phyloP scores from a whole-genome alignment of 1,139 yeast species.

The Yamadazyma triangularis region DNA sequence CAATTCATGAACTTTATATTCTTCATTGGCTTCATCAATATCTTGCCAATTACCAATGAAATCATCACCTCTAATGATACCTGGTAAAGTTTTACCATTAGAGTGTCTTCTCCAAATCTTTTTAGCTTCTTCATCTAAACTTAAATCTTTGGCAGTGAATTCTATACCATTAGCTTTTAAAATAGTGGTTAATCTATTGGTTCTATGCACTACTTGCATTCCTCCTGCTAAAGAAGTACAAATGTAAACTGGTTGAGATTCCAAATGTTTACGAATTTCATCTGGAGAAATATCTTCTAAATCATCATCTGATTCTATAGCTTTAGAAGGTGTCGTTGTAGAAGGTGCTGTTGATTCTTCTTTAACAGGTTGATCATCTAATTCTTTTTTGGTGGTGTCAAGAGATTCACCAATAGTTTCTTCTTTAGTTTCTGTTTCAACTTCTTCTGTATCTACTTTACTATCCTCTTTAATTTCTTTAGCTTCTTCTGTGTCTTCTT shows the following conservation, averaged over 20 bases:
- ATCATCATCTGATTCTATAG: constrained; percentile 13
- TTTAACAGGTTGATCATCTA: not conserved
- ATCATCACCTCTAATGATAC: constrained; percentile 90
- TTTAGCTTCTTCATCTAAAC: constrained; percentile 84
- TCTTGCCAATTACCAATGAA: constrained; percentile 80
- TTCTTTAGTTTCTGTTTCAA: constrained; percentile 3
- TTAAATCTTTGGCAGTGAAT: constrained; percentile 72
- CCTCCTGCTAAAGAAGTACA: constrained; percentile 91
- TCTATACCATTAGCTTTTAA: constrained; percentile 69
- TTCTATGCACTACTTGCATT: constrained; percentile 75
- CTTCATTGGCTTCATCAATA: constrained; percentile 81
- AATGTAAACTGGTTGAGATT: constrained; percentile 61
- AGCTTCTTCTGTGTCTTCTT: constrained; percentile 3
- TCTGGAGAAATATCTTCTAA: constrained; percentile 38
- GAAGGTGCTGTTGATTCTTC: not conserved
- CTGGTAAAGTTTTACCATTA: constrained; percentile 76
- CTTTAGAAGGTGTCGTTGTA: not conserved
- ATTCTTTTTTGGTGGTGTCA: constrained; percentile 1
- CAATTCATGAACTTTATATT: constrained; percentile 60
- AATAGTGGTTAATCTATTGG: constrained; percentile 73
- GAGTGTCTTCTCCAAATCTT: constrained; percentile 80
- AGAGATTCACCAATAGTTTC: not conserved
- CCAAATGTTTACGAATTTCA: constrained; percentile 42
- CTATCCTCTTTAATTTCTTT: constrained; percentile 5
- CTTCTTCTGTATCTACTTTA: constrained; percentile 6